phyloP scores from a whole-genome alignment of 768 basidiomycete species.

The Sporobolomyces roseus region DNA sequence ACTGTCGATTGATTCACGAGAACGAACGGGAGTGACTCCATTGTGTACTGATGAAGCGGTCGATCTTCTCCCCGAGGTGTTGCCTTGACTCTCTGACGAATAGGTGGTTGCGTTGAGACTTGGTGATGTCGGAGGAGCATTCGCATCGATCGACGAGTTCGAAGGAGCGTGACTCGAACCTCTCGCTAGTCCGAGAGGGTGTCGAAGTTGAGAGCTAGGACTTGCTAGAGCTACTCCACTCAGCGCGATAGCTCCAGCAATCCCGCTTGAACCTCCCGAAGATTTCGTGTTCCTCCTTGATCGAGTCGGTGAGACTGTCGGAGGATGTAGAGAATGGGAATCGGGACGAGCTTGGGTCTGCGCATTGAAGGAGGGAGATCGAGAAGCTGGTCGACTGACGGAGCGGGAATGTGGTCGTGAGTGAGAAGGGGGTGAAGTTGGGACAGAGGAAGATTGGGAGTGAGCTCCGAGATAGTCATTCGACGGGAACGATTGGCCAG shows the following conservation, averaged over 20 bases:
- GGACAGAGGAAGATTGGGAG: neutral
- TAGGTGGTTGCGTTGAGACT: neutral
- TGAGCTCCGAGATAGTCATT: neutral
- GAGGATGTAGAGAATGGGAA: constrained; percentile 1
- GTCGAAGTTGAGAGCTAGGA: constrained; percentile 19
- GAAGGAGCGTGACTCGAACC: neutral
- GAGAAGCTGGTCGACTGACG: neutral
- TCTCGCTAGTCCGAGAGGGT: constrained; percentile 18
- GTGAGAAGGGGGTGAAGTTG: constrained; percentile 15
- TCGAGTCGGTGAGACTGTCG: constrained; percentile 1
- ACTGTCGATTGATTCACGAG: constrained; percentile 24
- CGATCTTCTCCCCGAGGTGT: neutral
- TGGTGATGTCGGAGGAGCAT: neutral
- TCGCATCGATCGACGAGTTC: neutral
- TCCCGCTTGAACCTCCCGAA: constrained; percentile 15
- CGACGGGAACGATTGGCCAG: neutral
- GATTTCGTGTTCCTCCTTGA: constrained; percentile 10
- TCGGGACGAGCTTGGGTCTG: constrained; percentile 12
- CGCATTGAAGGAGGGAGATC: constrained; percentile 18
- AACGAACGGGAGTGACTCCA: constrained; percentile 5
- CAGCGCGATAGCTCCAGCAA: constrained; percentile 38
- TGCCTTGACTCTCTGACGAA: neutral
- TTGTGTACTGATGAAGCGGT: constrained; percentile 6
- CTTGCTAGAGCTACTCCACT: constrained; percentile 37
- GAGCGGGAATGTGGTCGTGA: constrained; percentile 18